These are phyloP conservation scores for Lactifluus piperatus DNA, from an alignment of 768 basidiomycete species.

Conservation along the genomic window DNA sequence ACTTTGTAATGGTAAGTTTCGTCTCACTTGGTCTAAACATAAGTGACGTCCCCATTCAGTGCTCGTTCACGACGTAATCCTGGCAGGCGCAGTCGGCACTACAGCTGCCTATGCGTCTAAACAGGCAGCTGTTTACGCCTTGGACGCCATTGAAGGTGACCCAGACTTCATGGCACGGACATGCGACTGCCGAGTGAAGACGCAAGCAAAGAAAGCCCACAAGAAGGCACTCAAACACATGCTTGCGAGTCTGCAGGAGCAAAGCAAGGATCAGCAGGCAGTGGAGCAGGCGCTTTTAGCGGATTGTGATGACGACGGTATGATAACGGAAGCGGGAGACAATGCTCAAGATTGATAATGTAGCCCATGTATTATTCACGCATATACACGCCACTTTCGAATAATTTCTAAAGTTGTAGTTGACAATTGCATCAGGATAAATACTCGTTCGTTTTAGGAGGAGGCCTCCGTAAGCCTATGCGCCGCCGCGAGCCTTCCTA, in stretches of 20 bases:
- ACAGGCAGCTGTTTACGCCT: conserved; percentile 50
- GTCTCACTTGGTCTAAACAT: not conserved
- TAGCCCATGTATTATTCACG: not conserved
- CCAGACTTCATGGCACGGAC: conserved; percentile 49
- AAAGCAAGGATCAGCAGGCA: conserved; percentile 18
- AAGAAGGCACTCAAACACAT: conserved; percentile 31
- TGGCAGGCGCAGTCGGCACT: conserved; percentile 49
- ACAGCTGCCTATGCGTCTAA: conserved; percentile 49
- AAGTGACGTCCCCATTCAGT: conserved; percentile 34
- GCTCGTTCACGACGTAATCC: conserved; percentile 53
- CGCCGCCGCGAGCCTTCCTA: not conserved
- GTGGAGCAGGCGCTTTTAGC: not conserved
- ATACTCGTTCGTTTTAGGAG: not conserved
- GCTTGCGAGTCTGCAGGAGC: conserved; percentile 21
- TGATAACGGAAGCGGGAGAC: not conserved
- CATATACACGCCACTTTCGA: not conserved
- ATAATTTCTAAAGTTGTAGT: not conserved
- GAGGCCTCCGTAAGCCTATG: not conserved
- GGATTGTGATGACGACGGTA: conserved; percentile 1
- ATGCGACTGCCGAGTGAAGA: conserved; percentile 53
- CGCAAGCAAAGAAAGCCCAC: conserved; percentile 29
- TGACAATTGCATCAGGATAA: not conserved
- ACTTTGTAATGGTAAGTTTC: conserved; percentile 42
- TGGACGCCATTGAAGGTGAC: conserved; percentile 62
- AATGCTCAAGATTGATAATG: not conserved